Conservation (phyloP, 257 asterid species). For the Solanum infundibuliforme region DNA sequence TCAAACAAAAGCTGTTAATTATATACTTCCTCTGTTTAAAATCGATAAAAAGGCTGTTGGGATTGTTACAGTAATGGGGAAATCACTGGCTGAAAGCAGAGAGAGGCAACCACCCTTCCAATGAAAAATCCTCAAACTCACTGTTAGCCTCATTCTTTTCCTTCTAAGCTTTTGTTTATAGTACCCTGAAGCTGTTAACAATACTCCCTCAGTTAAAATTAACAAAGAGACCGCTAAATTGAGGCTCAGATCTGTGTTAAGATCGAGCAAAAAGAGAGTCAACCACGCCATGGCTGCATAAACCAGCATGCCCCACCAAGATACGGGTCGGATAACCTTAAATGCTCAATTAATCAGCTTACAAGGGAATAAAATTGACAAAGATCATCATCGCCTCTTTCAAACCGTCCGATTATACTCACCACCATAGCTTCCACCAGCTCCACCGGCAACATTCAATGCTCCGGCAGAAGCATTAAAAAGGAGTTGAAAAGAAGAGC, state of each 20-base stretch:
- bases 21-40: not conserved
- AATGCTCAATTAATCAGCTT: not conserved
- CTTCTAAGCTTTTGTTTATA: not conserved
- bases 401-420: not conserved
- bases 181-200: not conserved
- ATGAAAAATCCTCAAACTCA: slow-evolving; percentile 7
- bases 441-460: not conserved
- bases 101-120: slow-evolving; percentile 49
- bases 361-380: not conserved
- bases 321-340: slow-evolving; percentile 14
- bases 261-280: not conserved
- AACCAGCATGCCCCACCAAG: slow-evolving; percentile 29
- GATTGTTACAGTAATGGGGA: not conserved
- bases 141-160: not conserved
- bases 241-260: not conserved
- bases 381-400: not conserved
- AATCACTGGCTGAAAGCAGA: slow-evolving; percentile 21
- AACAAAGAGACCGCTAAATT: not conserved
- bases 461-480: not conserved
- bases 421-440: not conserved
- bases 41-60: not conserved
- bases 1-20: not conserved
- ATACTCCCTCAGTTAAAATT: not conserved
- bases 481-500: not conserved
- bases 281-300: slow-evolving; percentile 8